Conservation (phyloP, 2,329 filamentous ascomycete genomes). For the Dactylonectria macrodidyma region DNA sequence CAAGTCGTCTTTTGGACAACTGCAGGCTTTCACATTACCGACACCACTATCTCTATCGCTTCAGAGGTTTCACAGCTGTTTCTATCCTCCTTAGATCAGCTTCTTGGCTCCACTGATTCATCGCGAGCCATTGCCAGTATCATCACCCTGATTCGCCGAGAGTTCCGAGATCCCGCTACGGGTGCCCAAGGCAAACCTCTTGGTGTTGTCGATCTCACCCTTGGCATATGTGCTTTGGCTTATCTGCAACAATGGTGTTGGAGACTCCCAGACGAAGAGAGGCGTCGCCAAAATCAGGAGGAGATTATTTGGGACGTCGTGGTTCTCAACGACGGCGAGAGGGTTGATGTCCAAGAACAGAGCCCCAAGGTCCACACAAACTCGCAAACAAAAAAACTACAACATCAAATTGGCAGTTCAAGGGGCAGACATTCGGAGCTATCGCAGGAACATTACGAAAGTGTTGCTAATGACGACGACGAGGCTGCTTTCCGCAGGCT, state of each 20-base stretch:
- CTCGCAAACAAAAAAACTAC: slow-evolving; percentile 10
- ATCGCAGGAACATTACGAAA: background rate
- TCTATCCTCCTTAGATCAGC: slow-evolving; percentile 72
- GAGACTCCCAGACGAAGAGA: slow-evolving; percentile 66
- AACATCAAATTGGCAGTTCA: slow-evolving; percentile 15
- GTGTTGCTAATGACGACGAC: slow-evolving; percentile 51
- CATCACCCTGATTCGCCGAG: slow-evolving; percentile 73
- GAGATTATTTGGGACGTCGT: slow-evolving; percentile 78
- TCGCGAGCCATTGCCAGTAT: slow-evolving; percentile 78
- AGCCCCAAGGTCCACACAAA: background rate
- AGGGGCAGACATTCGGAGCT: slow-evolving; percentile 9
- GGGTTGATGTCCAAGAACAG: slow-evolving; percentile 65
- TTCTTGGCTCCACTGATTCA: slow-evolving; percentile 79
- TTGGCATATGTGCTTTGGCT: slow-evolving; percentile 73
- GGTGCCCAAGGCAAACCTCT: slow-evolving; percentile 72
- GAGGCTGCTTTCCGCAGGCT: slow-evolving; percentile 62
- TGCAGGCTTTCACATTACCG: slow-evolving; percentile 72
- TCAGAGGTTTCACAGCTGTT: slow-evolving; percentile 72
- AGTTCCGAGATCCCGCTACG: slow-evolving; percentile 75
- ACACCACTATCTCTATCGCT: slow-evolving; percentile 67
- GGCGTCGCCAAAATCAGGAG: slow-evolving; percentile 62
- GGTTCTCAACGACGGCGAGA: slow-evolving; percentile 70
- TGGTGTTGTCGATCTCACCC: slow-evolving; percentile 72
- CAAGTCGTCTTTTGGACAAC: slow-evolving; percentile 74
- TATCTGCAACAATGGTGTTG: slow-evolving; percentile 73